Percentiles rank a stretch among this genome's conserved stretches.
These are phyloP conservation scores for Talaromyces amestolkiae DNA, from an alignment of 2,329 filamentous ascomycete genomes.

Conservation along the genomic window DNA sequence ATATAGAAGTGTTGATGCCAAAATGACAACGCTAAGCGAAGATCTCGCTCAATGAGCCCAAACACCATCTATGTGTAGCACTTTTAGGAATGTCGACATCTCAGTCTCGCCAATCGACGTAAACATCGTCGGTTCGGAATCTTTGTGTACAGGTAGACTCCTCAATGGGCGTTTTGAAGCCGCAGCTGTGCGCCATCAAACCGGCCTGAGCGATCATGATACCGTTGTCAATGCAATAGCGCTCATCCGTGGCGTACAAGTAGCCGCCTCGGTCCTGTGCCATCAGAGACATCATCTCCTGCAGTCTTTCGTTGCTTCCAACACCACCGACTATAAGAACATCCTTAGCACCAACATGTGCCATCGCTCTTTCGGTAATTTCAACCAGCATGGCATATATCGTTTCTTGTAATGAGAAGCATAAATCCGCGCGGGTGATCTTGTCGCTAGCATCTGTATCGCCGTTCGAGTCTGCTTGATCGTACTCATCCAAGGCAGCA, in stretches of 20 bases:
- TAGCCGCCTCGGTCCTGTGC: constrained; percentile 81
- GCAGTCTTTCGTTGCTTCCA: constrained; percentile 87
- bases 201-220: constrained; percentile 99
- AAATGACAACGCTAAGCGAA: neutral
- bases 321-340: constrained; percentile 95
- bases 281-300: constrained; percentile 99
- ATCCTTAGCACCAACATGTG: constrained; percentile 85
- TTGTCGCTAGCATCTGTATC: constrained; percentile 41
- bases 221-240: constrained; percentile 98
- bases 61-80: neutral
- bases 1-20: neutral
- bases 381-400: constrained; percentile 97
- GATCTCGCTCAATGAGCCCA: neutral
- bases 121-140: constrained; percentile 78
- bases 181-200: constrained; percentile 76
- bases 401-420: constrained; percentile 93
- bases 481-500: constrained; percentile 51
- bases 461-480: constrained; percentile 27
- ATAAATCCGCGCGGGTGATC: constrained; percentile 75
- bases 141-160: constrained; percentile 83
- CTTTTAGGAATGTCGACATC: neutral
- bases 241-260: constrained; percentile 92
- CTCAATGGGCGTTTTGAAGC: constrained; percentile 71
- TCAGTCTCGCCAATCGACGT: constrained; percentile 72
- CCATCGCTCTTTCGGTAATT: constrained; percentile 98